Base-by-base conservation (phyloP, 352 stramenopile species). In the Phytophthora fragariaefolia region DNA sequence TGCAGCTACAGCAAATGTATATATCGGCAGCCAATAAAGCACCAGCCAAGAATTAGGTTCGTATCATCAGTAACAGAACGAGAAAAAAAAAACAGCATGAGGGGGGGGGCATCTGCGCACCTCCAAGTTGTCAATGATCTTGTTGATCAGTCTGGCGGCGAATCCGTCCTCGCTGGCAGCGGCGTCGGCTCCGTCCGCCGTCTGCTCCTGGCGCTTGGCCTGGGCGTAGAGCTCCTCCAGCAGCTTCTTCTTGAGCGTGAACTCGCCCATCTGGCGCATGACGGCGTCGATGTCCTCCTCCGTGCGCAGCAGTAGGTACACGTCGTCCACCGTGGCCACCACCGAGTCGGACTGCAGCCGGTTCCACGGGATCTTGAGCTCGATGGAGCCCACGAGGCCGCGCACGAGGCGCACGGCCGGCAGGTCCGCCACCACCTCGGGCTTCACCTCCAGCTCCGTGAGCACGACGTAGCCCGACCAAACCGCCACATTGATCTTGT, bases 331-430 rank as follows among this genome's bases (percentile, higher is more conserved):
- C 9, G 85, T 96, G 62, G 91, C 79, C 34, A 96, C 80, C 27
- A 96, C 86, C 40, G 89, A 96, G 71, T 96, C 89, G 43, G 83
- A 94, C 46, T 95, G 83, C 51, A 96, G 75, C 5, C 87, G 85
- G 58, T 96, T 96, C 89, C 89, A 96, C 53, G 89, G 89, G 63
- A 96, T 96, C 71, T 95, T 95, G 66, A 96, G 86, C 71, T 95
- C 89, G 48, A 96, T 77, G n/a, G 83, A 93, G 54, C 87, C 87
- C 20, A 92, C 73, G 43, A 96, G 75, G 48, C 89, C 89, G 45
- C 89, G 87, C 56, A 93, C 83, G 26, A 96, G 79, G 23, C 74
- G 74, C 46, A 95, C 57, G 24, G 87, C 80, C 18, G 83, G 85
- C 40, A 86, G 53, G 9, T 88, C 73, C 27, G 74, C 83, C 45